Evolutionary conservation across 169 alveolate genomes (phyloP).

Genomic region (Cryptosporidium felis): DNA sequence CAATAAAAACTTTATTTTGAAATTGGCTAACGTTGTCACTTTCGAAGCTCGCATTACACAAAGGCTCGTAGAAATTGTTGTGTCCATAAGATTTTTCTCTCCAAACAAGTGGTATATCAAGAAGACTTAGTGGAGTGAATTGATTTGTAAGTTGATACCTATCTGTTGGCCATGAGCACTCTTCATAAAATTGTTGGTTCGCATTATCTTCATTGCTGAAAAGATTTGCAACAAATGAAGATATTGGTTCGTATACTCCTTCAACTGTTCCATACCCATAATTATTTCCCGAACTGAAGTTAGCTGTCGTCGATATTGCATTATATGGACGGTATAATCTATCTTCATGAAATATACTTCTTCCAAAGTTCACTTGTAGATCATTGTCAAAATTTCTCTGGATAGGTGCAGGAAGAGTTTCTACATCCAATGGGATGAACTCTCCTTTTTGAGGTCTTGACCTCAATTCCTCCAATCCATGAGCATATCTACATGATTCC

Average conservation of each 20-base stretch:
- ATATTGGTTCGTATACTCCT: neutral
- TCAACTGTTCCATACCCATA: slow-evolving; percentile 16
- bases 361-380: neutral
- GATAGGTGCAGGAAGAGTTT: slow-evolving; percentile 38
- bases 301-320: slow-evolving; percentile 23
- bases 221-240: slow-evolving; percentile 29
- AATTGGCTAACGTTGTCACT: neutral
- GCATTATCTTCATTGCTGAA: neutral
- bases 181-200: neutral
- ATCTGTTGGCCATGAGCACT: neutral
- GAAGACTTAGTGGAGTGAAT: slow-evolving; percentile 53
- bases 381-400: neutral
- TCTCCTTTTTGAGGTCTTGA: slow-evolving; percentile 68
- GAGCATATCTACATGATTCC: slow-evolving; percentile 75
- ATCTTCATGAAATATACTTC: neutral
- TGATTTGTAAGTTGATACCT: neutral
- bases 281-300: neutral
- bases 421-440: slow-evolving; percentile 62
- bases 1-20: neutral
- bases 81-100: slow-evolving; percentile 1
- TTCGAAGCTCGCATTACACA: neutral
- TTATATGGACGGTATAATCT: slow-evolving; percentile 44
- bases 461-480: slow-evolving; percentile 74
- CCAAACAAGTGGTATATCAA: slow-evolving; percentile 63
- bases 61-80: neutral